Evolutionary conservation across 345 rosid species (phyloP).

Genomic region (Hibiscus mutabilis): DNA sequence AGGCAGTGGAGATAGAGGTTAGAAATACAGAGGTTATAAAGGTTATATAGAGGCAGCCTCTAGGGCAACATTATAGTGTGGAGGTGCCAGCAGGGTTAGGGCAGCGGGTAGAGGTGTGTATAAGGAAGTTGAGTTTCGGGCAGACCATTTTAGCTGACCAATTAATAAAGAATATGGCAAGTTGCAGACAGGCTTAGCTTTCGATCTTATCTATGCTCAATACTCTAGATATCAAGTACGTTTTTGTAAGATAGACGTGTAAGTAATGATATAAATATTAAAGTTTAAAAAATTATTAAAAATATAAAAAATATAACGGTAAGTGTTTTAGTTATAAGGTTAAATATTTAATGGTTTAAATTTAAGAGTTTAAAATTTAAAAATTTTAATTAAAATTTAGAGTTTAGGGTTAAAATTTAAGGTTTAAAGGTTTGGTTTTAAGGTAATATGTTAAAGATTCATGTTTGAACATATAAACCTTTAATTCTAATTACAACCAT

Average conservation of each 20-base stretch:
- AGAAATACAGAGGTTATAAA: background rate
- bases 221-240: background rate
- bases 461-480: too few species aligned
- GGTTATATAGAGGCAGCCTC: background rate
- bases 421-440: too few species aligned
- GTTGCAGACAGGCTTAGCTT: background rate
- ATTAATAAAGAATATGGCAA: background rate
- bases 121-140: background rate
- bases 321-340: too few species aligned
- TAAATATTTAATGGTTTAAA: too few species aligned
- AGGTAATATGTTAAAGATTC: too few species aligned
- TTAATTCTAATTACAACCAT: too few species aligned
- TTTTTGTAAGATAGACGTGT: background rate
- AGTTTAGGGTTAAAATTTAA: too few species aligned
- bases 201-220: background rate
- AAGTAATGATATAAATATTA: background rate
- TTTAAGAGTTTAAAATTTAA: too few species aligned
- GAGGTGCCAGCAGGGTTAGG: background rate
- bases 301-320: too few species aligned
- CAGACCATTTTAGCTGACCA: background rate
- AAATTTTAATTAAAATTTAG: too few species aligned
- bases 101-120: slow-evolving; percentile 6
- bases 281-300: too few species aligned
- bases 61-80: background rate
- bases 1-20: background rate